Base-by-base conservation (phyloP, 2,329 filamentous ascomycete species). In the Lasiodiplodia sp. region DNA sequence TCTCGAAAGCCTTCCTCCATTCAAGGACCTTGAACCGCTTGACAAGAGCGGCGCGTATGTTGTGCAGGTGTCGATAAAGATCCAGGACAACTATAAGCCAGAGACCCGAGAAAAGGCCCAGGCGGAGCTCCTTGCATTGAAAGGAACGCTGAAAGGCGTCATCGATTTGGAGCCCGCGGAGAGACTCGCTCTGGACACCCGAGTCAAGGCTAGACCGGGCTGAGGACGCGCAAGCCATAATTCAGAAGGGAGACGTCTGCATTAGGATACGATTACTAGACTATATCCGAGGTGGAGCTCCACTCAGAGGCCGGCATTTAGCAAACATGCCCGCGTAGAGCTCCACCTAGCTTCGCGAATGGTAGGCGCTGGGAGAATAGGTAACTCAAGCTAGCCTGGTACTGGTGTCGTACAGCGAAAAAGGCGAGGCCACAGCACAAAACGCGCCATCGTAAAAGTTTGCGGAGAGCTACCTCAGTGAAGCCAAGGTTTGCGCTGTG, bases 41-140 rank as follows among this genome's bases (percentile, higher is more conserved):
- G 88, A 90, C 73, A 79, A 82, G 11, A 88, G 84, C 64, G 87
- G 87, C 25, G 82, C 82, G 53, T 90, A 88, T 72, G 76, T 90
- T 31, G 77, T 90, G 23, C 87, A 90, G 72, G 85, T 87, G 3
- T 84, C 83, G 3, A 83, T 90, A 49, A 84, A 85, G 8, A 82
- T 90, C 4, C 83, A 86, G 69, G 87, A 89, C 70, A 82, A 82
- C 62, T 83, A 80, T 21, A 87, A 87, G 65, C 82, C 85, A 31
- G 83, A 84, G 63, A 80, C 87, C 21, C 81, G 87, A 72, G 85
- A 86, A 64, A 78, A 79, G 34, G 88, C 85, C 0, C 84, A 85
- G 31, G 80, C 83, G 69, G 87, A 90, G 74, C 74, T 91, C 52
- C 79, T 86, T 71, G 79, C 76, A 1, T 82, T 90, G 71, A 86